Base-by-base conservation (phyloP, 805 yeast species). In the Jamesozyma lodderae region DNA sequence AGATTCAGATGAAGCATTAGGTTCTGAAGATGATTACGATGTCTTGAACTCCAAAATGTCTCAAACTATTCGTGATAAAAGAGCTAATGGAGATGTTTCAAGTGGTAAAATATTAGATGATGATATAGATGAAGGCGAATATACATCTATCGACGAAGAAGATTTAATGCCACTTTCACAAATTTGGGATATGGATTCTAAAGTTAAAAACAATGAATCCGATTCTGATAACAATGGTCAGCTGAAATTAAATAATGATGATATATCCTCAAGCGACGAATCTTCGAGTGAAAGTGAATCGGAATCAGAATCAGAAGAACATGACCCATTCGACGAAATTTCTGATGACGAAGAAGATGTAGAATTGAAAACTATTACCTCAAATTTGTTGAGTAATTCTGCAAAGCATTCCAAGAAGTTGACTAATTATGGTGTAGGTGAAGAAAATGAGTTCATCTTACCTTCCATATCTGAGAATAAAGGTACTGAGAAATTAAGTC, bases 1-100 rank as follows among this genome's bases (percentile, higher is more conserved):
- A 33, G 85, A 81, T 49, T 84, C 95, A 1, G 96, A 87, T 57
- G 95, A 82, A 49, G 95, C 94, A 0, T 62, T 84, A 42, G 95
- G 92, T 0, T 79, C 92, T 0, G 94, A 73, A 41, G 88, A 81
- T 47, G 85, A 77, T 37, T 75, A 70, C 41, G 84, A 77, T 39
- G 72, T 68, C 6, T 59, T 79, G 48, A 72, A 74, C 57, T 74
- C 83, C 22, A 80, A 75, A 53, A 75, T 79, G 45, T 77, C 86
- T 5, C 84, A 80, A 51, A 73, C 81, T 11, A 62, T 79, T 31
- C 72, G 86, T 60, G 85, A 78, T 54, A 67, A 66, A 43, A 69
- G 67, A 49, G 66, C 65, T 48, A 51, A 51, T 23, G 60, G 52
- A 20, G 59, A 26, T 19, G 19, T 55, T 23, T 54, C 57, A 21